Percentiles rank a stretch among this genome's conserved stretches.
phyloP scores from a whole-genome alignment of 768 basidiomycete genomes.

The Lentinula edodes region DNA sequence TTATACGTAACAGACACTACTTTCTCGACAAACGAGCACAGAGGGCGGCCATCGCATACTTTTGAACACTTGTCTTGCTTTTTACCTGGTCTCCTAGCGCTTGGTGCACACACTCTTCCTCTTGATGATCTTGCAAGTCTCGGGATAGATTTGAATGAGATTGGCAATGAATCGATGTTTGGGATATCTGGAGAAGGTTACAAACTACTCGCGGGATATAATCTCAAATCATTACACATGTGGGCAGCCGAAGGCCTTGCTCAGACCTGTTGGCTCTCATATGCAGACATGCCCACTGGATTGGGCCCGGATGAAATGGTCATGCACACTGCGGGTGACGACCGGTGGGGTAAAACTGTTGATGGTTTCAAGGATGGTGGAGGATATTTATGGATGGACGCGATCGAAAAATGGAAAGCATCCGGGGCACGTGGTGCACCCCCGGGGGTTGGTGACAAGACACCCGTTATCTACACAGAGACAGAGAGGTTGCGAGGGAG shows the following conservation, averaged over 20 bases:
- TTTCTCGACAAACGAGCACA: conserved; percentile 19
- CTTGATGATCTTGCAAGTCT: conserved; percentile 44
- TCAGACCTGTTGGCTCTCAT: conserved; percentile 64
- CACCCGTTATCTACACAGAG: conserved; percentile 31
- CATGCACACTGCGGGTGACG: conserved; percentile 27
- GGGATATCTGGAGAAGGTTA: conserved; percentile 31
- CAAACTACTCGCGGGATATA: conserved; percentile 33
- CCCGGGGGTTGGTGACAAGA: conserved; percentile 45
- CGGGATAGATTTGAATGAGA: conserved; percentile 39
- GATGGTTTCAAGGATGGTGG: conserved; percentile 12
- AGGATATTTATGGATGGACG: conserved; percentile 42
- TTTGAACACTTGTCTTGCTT: conserved; percentile 80
- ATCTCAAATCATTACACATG: conserved; percentile 59
- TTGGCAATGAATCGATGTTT: conserved; percentile 31
- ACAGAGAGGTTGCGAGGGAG: conserved; percentile 18
- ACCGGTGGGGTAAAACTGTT: conserved; percentile 12
- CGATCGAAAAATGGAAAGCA: conserved; percentile 42
- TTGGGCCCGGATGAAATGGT: conserved; percentile 59
- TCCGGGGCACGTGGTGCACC: conserved; percentile 39
- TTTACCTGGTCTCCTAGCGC: conserved; percentile 67
- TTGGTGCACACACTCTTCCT: conserved; percentile 61
- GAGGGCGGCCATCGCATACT: conserved; percentile 34
- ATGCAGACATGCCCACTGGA: conserved; percentile 66
- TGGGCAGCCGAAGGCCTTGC: conserved; percentile 77
- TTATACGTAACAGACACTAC: conserved; percentile 61